A percentile compares a stretch with the other conserved stretches of the same genome.
These are phyloP conservation scores for Alternaria brassicae DNA, from an alignment of 2,329 filamentous ascomycete species.

Conservation along the genomic window DNA sequence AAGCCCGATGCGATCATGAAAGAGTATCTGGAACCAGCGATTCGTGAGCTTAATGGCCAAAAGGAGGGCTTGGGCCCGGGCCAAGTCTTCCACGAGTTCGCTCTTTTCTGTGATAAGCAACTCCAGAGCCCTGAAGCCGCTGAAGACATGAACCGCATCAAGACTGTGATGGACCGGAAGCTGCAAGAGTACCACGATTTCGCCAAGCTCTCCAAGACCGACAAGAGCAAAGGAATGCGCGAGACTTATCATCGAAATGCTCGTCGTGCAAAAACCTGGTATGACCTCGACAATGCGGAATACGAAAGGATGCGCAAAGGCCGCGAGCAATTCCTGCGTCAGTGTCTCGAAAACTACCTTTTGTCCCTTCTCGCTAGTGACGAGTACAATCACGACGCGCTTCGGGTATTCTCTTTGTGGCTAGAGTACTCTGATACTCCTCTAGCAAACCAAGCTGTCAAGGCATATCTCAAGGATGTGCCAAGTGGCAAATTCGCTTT, in stretches of 20 bases:
- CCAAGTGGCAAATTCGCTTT: constrained; percentile 91
- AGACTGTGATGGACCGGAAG: constrained; percentile 80
- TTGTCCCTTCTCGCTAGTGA: constrained; percentile 85
- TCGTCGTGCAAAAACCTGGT: constrained; percentile 81
- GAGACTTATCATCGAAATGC: constrained; percentile 63
- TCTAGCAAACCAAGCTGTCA: constrained; percentile 78
- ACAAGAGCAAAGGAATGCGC: constrained; percentile 57
- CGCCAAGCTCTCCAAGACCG: constrained; percentile 63
- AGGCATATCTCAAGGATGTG: constrained; percentile 72
- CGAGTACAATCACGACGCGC: constrained; percentile 83
- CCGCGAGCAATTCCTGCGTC: constrained; percentile 81
- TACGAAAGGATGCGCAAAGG: constrained; percentile 78
- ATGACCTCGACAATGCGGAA: constrained; percentile 88
- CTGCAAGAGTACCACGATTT: constrained; percentile 79
- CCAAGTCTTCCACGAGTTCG: constrained; percentile 92
- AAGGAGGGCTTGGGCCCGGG: constrained; percentile 76
- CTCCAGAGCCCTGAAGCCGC: constrained; percentile 83
- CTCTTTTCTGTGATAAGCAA: constrained; percentile 92
- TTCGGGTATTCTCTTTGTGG: constrained; percentile 95
- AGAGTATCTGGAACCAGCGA: constrained; percentile 82
- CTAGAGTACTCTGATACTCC: constrained; percentile 81
- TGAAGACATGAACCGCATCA: constrained; percentile 82
- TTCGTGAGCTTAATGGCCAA: constrained; percentile 77
- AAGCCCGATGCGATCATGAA: constrained; percentile 90
- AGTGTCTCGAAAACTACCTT: constrained; percentile 93